Percentiles rank a stretch among this genome's conserved stretches.
phyloP scores from a whole-genome alignment of 768 basidiomycete species.

The Aureoboletus auriporus region DNA sequence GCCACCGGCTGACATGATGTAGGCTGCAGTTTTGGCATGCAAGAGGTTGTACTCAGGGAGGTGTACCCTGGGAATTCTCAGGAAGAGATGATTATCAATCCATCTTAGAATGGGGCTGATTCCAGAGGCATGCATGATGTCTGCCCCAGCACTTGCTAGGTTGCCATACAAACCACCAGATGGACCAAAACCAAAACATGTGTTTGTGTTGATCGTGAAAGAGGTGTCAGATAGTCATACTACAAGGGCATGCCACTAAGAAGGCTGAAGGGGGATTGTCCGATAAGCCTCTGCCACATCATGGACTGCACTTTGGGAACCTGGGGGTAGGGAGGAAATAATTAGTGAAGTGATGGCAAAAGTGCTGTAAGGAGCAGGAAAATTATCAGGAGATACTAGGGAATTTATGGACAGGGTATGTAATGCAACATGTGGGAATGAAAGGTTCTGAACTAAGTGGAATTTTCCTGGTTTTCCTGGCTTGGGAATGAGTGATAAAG shows the following conservation, averaged over 20 bases:
- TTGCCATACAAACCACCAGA: slow-evolving; percentile 24
- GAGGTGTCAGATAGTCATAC: slow-evolving; percentile 11
- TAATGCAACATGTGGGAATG: slow-evolving; percentile 6
- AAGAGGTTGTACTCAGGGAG: not conserved
- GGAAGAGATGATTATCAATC: slow-evolving; percentile 33
- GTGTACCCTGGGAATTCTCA: not conserved
- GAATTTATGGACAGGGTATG: slow-evolving; percentile 33
- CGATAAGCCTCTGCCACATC: not conserved
- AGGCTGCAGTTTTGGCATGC: no score
- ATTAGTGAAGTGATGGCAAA: not conserved
- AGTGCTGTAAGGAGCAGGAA: not conserved
- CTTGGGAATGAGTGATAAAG: no score
- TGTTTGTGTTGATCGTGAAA: slow-evolving; percentile 24
- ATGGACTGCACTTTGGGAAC: not conserved
- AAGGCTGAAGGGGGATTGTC: slow-evolving; percentile 25
- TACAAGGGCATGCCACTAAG: slow-evolving; percentile 35
- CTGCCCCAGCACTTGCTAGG: slow-evolving; percentile 16
- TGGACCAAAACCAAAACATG: slow-evolving; percentile 22
- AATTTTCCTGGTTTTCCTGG: slow-evolving; percentile 15
- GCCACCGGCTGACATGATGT: no score
- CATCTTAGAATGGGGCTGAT: slow-evolving; percentile 23
- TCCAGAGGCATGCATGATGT: slow-evolving; percentile 3
- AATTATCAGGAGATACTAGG: slow-evolving; percentile 20
- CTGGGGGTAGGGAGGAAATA: not conserved
- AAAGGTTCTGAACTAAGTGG: slow-evolving; percentile 30